Base-by-base conservation (phyloP, 257 asterid species). In the Sherardia arvensis region DNA sequence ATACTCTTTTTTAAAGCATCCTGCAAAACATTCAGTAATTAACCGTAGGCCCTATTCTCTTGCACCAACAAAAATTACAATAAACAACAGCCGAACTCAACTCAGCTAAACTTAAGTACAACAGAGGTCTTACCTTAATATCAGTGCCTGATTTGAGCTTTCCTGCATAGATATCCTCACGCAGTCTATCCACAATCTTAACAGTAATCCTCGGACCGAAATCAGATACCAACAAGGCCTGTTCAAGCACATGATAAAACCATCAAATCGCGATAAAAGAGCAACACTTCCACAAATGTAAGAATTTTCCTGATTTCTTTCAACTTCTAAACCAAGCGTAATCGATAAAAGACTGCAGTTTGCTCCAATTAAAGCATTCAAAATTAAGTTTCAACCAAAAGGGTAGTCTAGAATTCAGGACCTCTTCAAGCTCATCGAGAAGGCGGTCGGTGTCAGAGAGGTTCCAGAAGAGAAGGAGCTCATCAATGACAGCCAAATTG, bases 381-480 rank as follows among this genome's bases (percentile, higher is more conserved):
- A 43, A 61, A 61, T 49, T 10, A 21, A 63, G 32, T 18, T 32
- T 63, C 2, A 58, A 27, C 15, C 1, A 48, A 27, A 51, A 29
- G 7, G 33, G 34, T 21, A 5, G 7, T 62, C 28, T 5, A 27
- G 43, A 20, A 49, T 5, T 21, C 5, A 20, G 17, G 51, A 91
- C 98, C 97, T 92, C 98, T 81, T 92, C 98, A 45, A 87, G 81
- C 66, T 89, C 91, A 78, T 89, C 97, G 54, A 92, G 84, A 63
- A 89, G 84, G 61, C 84, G 86, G 79, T 92, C 98, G 57, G 98
- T 92, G 48, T 92, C 98, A 43, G 95, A 78, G 60, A 92, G 85
- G 73, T 92, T 92, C 97, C 99, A 92, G 71, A 89, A 89, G 12
- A 92, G 96, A 29, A 92, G 80, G 49, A 89, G 91, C 82, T 89